phyloP scores from a whole-genome alignment of 345 rosid species.

The Heritiera fomes region DNA sequence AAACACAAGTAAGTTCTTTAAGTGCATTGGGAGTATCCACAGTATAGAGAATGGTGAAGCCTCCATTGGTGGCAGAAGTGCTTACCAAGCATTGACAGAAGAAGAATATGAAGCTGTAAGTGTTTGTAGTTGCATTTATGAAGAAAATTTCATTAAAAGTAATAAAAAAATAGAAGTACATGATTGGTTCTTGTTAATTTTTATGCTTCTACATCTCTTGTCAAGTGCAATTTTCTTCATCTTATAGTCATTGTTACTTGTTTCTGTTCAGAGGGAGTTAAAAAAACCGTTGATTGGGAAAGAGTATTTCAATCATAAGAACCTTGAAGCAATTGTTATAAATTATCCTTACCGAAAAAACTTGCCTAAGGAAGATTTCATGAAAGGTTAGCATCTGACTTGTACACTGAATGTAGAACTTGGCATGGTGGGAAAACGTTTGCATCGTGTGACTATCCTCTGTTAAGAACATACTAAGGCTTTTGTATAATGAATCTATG shows the following conservation, averaged over 20 bases:
- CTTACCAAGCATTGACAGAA: slow-evolving; percentile 70
- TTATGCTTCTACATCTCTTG: neutral
- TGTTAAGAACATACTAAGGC: slow-evolving; percentile 27
- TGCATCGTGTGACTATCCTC: slow-evolving; percentile 18
- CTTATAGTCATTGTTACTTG: slow-evolving; percentile 22
- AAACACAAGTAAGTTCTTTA: slow-evolving; percentile 82
- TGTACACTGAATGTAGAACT: slow-evolving; percentile 16
- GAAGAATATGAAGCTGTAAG: slow-evolving; percentile 96
- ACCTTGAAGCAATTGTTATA: slow-evolving; percentile 86
- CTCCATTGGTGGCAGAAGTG: slow-evolving; percentile 56
- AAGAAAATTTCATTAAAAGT: slow-evolving; percentile 6
- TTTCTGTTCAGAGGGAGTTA: slow-evolving; percentile 71
- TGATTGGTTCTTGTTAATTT: neutral
- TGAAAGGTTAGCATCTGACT: slow-evolving; percentile 62
- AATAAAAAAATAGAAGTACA: neutral
- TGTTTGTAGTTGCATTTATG: slow-evolving; percentile 21
- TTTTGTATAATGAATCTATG: slow-evolving; percentile 25
- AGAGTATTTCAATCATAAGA: slow-evolving; percentile 90
- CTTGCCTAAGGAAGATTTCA: slow-evolving; percentile 71
- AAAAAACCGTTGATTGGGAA: slow-evolving; percentile 85
- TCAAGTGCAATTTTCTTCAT: slow-evolving; percentile 13
- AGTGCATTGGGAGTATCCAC: slow-evolving; percentile 86
- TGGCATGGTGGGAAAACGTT: neutral
- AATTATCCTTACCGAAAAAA: slow-evolving; percentile 84
- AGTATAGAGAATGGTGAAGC: slow-evolving; percentile 57